Base-by-base conservation (phyloP, 352 stramenopile species). In the Pythium vanterpoolii region DNA sequence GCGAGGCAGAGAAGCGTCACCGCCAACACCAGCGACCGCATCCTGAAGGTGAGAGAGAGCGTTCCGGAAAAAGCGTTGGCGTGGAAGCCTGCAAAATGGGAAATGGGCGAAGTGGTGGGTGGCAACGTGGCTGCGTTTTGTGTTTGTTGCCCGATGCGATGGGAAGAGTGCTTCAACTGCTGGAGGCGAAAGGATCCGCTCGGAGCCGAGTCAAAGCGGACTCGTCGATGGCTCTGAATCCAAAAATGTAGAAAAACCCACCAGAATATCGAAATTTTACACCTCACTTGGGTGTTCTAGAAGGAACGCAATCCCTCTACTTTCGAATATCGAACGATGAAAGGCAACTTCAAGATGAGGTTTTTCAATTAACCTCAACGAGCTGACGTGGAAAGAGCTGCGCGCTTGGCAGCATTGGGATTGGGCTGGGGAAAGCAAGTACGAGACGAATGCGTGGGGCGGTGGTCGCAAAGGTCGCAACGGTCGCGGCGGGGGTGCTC, bases 231-330 rank as follows among this genome's bases (percentile, higher is more conserved):
- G 16, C 43, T 54, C 28, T 3, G 33, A 56, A 56, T 46, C 46
- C 8, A 34, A 54, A 63, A 63, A 63, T 40, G 46, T 46, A 31
- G 40, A 16, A 28, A 52, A 62, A 55, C 52, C 45, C 23, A 40
- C 24, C 13, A 26, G 59, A 65, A 56, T 50, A 61, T 60, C 23
- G 42, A 61, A 66, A 66, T 61, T 61, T 24, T 43, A 21, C 60
- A n/a, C 30, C n/a, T n/a, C n/a, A n/a, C n/a, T n/a, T n/a, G n/a
- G 36, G 50, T 7, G 36, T 76, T 77, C 69, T 77, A 77, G 69
- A 77, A 76, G 31, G 16, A n/a, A n/a, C 57, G 56, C 62, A 10
- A 31, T 2, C 53, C 48, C 66, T 21, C 28, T 27, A 21, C 60
- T 68, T 36, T 53, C 42, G 28, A 58, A 58, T 56, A 59, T 53